A percentile compares a stretch with the other conserved stretches of the same genome.
Evolutionary conservation across 1,284 basidiomycete species (phyloP).

Genomic region (Psilocybe mexicana): DNA sequence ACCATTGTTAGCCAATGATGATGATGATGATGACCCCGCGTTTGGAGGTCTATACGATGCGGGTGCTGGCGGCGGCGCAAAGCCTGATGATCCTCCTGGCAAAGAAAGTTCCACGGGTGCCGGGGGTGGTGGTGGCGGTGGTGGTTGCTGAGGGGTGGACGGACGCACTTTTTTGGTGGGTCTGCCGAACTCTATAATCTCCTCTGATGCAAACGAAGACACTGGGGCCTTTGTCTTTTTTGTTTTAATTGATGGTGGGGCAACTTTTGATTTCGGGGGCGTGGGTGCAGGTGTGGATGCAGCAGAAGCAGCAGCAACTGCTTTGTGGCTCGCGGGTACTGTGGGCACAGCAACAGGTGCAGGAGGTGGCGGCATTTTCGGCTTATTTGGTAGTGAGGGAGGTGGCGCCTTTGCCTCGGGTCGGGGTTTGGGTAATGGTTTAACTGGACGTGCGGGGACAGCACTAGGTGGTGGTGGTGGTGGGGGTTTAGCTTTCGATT

Average conservation of each 20-base stretch:
- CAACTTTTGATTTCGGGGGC: neutral
- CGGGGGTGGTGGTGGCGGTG: slow-evolving; percentile 16
- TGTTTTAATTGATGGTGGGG: neutral
- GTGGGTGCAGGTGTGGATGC: slow-evolving; percentile 1
- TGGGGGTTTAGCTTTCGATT: slow-evolving; percentile 24
- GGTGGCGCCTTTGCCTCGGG: slow-evolving; percentile 20
- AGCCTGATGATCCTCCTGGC: slow-evolving; percentile 40
- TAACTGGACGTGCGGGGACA: slow-evolving; percentile 22
- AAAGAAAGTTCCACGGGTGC: slow-evolving; percentile 41
- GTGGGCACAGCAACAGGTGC: slow-evolving; percentile 18
- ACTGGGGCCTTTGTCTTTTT: slow-evolving; percentile 13
- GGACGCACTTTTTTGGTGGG: slow-evolving; percentile 19
- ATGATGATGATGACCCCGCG: slow-evolving; percentile 2
- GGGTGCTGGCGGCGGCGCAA: slow-evolving; percentile 32
- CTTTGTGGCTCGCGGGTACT: slow-evolving; percentile 9
- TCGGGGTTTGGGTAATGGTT: slow-evolving; percentile 26
- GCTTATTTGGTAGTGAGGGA: neutral
- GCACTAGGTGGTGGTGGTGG: slow-evolving; percentile 23
- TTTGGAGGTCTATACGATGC: slow-evolving; percentile 8
- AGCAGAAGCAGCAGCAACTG: slow-evolving; percentile 13
- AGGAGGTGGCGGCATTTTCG: slow-evolving; percentile 17
- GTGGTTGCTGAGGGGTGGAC: slow-evolving; percentile 14
- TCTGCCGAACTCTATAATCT: slow-evolving; percentile 36
- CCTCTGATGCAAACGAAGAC: slow-evolving; percentile 38
- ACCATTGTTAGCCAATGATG: slow-evolving; percentile 10